phyloP scores from a whole-genome alignment of 2,329 filamentous ascomycete genomes.

The Blumeria hordei region DNA sequence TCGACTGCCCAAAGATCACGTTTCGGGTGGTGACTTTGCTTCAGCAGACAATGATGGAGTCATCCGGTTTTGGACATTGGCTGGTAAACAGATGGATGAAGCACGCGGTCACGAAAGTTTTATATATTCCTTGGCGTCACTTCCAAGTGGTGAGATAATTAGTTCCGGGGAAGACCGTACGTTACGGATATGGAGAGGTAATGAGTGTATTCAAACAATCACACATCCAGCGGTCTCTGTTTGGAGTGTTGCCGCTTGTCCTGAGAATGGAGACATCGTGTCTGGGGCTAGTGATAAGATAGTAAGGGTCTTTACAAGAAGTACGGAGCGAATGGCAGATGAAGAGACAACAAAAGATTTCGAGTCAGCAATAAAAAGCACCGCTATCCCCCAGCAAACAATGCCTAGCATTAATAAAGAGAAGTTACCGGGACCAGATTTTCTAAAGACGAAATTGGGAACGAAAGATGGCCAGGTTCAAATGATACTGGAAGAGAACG shows the following conservation, averaged over 20 bases:
- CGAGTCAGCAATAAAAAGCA: conserved; percentile 58
- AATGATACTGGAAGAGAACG: conserved; percentile 66
- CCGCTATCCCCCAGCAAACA: conserved; percentile 71
- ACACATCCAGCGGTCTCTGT: conserved; percentile 93
- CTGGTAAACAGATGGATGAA: conserved; percentile 51
- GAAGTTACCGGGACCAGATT: conserved; percentile 69
- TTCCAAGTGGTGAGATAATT: conserved; percentile 69
- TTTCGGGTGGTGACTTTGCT: conserved; percentile 74
- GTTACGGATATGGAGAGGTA: conserved; percentile 64
- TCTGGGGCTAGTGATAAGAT: conserved; percentile 76
- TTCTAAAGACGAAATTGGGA: conserved; percentile 55
- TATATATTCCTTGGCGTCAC: conserved; percentile 59
- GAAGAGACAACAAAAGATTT: conserved; percentile 46
- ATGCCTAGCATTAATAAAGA: conserved; percentile 73
- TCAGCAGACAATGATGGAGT: conserved; percentile 84
- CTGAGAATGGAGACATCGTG: conserved; percentile 74
- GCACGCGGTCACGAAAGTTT: conserved; percentile 82
- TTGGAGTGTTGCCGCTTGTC: conserved; percentile 70
- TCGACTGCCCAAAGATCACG: conserved; percentile 48
- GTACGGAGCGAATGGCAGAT: conserved; percentile 42
- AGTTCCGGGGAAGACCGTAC: conserved; percentile 92
- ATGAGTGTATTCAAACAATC: conserved; percentile 76
- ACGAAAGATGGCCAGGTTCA: conserved; percentile 94
- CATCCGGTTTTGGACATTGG: conserved; percentile 66
- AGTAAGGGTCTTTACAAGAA: conserved; percentile 63